Conservation (phyloP, 2,329 filamentous ascomycete genomes). For the Fusarium chlamydosporum region DNA sequence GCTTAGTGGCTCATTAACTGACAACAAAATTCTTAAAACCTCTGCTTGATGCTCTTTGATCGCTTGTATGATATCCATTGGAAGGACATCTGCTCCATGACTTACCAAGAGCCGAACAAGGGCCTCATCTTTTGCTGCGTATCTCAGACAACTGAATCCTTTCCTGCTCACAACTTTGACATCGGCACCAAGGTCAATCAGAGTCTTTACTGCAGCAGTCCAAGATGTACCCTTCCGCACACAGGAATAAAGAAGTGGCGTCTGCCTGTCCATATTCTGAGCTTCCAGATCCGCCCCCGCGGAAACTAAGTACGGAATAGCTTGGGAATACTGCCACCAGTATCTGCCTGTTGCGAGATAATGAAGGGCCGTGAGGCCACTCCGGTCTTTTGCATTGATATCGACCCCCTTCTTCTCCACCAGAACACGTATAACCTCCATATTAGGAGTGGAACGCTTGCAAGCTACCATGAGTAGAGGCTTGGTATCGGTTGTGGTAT, state of each 20-base stretch:
- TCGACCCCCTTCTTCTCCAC: no score
- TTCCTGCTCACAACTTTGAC: slow-evolving; percentile 17
- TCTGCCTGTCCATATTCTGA: slow-evolving; percentile 5
- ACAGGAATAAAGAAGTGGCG: slow-evolving; percentile 32
- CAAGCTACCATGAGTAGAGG: no score
- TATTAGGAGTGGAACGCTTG: no score
- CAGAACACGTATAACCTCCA: no score
- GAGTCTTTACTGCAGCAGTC: not conserved
- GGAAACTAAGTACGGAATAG: slow-evolving; percentile 41
- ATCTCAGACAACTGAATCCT: slow-evolving; percentile 17
- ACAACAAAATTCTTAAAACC: slow-evolving; percentile 27
- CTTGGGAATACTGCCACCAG: slow-evolving; percentile 41
- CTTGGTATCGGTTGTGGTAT: no score
- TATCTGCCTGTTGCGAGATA: slow-evolving; percentile 6
- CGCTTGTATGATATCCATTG: slow-evolving; percentile 9
- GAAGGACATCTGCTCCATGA: slow-evolving; percentile 28
- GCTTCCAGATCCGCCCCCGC: slow-evolving; percentile 34
- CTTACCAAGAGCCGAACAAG: slow-evolving; percentile 27
- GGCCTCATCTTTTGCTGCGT: slow-evolving; percentile 9
- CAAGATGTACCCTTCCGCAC: not conserved
- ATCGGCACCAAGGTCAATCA: slow-evolving; percentile 32
- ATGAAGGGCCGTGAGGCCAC: no score
- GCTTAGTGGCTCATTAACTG: not conserved
- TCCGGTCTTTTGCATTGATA: no score
- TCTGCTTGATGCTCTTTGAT: not conserved